A percentile compares a stretch with the other conserved stretches of the same genome.
Conservation (phyloP, 176 grass and related monocot genomes). For the Musa itinerans region DNA sequence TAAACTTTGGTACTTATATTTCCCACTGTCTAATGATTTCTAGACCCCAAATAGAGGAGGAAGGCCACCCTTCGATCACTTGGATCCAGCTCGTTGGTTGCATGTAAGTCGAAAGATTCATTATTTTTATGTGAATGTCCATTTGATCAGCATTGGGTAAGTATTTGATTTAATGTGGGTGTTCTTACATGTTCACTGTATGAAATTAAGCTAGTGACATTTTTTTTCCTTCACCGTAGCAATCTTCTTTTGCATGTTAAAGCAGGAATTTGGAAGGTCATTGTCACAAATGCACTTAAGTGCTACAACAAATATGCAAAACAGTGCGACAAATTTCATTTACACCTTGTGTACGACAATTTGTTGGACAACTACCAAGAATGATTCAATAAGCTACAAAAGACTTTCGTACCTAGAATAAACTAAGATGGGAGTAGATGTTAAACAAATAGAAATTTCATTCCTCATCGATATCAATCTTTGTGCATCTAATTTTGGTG, state of each 20-base stretch:
- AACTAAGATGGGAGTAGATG: too few species aligned
- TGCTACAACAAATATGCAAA: background rate
- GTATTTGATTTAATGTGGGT: background rate
- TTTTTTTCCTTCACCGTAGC: background rate
- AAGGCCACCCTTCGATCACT: slow-evolving; percentile 40
- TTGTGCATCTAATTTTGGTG: background rate
- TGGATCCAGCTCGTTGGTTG: slow-evolving; percentile 80
- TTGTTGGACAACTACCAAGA: background rate
- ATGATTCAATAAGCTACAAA: background rate
- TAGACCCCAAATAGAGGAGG: slow-evolving; percentile 67
- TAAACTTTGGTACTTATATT: background rate
- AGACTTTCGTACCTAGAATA: background rate
- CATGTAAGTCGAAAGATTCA: slow-evolving; percentile 49
- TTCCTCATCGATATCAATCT: too few species aligned
- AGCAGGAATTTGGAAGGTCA: background rate
- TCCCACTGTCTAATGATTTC: slow-evolving; percentile 9
- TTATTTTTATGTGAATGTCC: background rate
- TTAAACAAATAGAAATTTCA: too few species aligned
- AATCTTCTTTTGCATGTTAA: background rate
- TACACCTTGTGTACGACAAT: background rate
- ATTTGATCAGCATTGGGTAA: background rate
- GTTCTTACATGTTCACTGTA: background rate
- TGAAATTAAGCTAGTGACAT: background rate
- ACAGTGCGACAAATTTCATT: background rate
- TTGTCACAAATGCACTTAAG: background rate